Conservation (phyloP, 2,329 filamentous ascomycete genomes). For the Stachybotrys chartarum region DNA sequence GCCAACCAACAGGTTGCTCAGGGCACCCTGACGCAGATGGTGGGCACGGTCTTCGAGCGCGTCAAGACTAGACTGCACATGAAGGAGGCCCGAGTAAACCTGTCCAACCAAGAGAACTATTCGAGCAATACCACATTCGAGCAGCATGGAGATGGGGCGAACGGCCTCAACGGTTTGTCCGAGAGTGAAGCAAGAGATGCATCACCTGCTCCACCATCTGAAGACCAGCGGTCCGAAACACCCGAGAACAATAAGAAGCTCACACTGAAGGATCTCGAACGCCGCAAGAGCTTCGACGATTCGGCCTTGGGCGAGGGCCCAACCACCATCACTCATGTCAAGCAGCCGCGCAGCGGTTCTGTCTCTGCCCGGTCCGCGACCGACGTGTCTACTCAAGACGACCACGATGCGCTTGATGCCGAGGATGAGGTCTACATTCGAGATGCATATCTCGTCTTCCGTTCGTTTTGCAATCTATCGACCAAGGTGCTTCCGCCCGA, state of each 20-base stretch:
- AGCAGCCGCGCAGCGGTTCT: constrained; percentile 36
- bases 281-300: constrained; percentile 63
- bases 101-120: constrained; percentile 36
- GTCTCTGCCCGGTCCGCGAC: constrained; percentile 46
- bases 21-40: constrained; percentile 96
- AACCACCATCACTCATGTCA: constrained; percentile 59
- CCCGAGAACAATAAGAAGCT: constrained; percentile 42
- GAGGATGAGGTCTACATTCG: constrained; percentile 97
- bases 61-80: constrained; percentile 80
- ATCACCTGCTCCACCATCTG: constrained; percentile 23
- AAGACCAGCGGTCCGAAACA: constrained; percentile 17
- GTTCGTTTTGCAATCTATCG: constrained; percentile 94
- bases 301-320: constrained; percentile 60
- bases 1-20: constrained; percentile 96
- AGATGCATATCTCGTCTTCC: constrained; percentile 93
- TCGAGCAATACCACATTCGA: constrained; percentile 44
- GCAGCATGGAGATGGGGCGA: constrained; percentile 22
- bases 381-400: constrained; percentile 49
- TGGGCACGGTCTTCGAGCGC: constrained; percentile 93
- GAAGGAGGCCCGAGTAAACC: constrained; percentile 69
- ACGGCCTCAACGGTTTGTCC: constrained; percentile 25
- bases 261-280: constrained; percentile 59
- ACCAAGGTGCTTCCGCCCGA: constrained; percentile 86
- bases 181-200: constrained; percentile 27
- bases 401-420: constrained; percentile 52